Percentiles rank a stretch among this genome's conserved stretches.
These are phyloP conservation scores for Pseudogymnoascus sp. DNA, from an alignment of 2,329 filamentous ascomycete species.

Conservation along the genomic window DNA sequence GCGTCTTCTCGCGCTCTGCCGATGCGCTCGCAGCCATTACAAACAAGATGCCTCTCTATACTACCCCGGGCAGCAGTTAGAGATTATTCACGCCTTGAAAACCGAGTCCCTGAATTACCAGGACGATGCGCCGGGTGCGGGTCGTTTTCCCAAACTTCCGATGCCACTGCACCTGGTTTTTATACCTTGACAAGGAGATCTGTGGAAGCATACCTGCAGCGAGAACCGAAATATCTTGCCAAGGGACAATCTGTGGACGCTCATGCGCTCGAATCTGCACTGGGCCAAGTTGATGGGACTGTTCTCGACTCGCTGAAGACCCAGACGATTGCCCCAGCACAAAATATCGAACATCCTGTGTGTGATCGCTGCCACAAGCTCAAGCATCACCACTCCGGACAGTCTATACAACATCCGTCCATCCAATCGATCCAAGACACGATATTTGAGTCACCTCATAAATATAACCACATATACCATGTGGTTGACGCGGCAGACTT, in stretches of 20 bases:
- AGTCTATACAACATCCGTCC: constrained; percentile 70
- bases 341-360: constrained; percentile 43
- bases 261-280: constrained; percentile 1
- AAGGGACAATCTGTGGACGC: neutral
- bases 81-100: neutral
- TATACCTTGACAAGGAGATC: constrained; percentile 45
- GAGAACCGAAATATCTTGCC: constrained; percentile 6
- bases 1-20: neutral
- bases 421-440: constrained; percentile 75
- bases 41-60: neutral
- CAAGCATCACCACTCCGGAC: constrained; percentile 63
- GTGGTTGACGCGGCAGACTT: constrained; percentile 94
- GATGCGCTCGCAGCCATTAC: neutral
- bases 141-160: constrained; percentile 50
- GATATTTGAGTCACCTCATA: constrained; percentile 79
- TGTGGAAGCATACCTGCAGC: constrained; percentile 41
- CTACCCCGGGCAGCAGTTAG: neutral
- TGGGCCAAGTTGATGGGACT: neutral
- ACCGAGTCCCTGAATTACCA: constrained; percentile 34
- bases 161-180: constrained; percentile 46
- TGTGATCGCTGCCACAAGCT: constrained; percentile 86
- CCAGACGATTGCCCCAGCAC: constrained; percentile 9
- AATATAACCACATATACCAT: constrained; percentile 91
- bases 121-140: constrained; percentile 57
- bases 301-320: neutral